These are phyloP conservation scores for Cercophora scortea DNA, from an alignment of 495 filamentous ascomycete species.

Conservation along the genomic window DNA sequence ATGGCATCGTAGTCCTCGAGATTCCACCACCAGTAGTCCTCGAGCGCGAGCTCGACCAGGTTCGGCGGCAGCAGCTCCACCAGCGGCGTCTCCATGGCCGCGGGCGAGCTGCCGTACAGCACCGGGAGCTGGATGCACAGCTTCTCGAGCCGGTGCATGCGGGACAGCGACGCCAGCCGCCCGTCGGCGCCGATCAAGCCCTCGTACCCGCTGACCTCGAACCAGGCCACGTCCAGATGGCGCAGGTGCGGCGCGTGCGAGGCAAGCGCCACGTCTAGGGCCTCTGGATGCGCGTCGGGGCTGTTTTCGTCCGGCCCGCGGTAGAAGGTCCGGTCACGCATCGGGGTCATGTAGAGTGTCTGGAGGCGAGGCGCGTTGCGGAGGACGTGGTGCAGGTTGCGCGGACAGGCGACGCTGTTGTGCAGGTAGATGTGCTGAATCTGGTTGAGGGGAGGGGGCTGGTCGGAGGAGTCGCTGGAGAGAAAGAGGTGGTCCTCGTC, in stretches of 20 bases:
- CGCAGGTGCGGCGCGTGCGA: conserved; percentile 16
- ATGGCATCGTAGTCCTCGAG: conserved; percentile 6
- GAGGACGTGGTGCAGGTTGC: conserved; percentile 17
- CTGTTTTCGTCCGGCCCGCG: not conserved
- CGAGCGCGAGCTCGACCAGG: conserved; percentile 22
- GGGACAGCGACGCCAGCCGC: conserved; percentile 16
- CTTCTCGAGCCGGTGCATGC: conserved; percentile 10
- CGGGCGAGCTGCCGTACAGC: conserved; percentile 13
- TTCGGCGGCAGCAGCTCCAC: conserved; percentile 21
- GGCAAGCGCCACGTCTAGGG: conserved; percentile 17
- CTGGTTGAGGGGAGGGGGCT: conserved; percentile 6
- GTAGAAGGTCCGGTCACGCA: conserved; percentile 3
- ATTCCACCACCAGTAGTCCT: conserved; percentile 28
- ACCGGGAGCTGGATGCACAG: conserved; percentile 20
- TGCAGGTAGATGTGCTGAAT: conserved; percentile 24
- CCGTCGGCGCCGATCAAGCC: conserved; percentile 18
- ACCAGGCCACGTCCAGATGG: conserved; percentile 23
- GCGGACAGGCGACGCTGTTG: conserved; percentile 16
- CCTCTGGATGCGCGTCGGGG: conserved; percentile 9
- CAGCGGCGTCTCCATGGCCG: conserved; percentile 8
- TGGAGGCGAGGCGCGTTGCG: conserved; percentile 19
- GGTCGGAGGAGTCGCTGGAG: not conserved
- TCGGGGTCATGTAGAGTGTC: conserved; percentile 24
- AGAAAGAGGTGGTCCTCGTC: not conserved
- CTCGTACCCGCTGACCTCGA: conserved; percentile 10